phyloP scores from a whole-genome alignment of 495 filamentous ascomycete genomes.

The Hyaloscypha hepaticicola region DNA sequence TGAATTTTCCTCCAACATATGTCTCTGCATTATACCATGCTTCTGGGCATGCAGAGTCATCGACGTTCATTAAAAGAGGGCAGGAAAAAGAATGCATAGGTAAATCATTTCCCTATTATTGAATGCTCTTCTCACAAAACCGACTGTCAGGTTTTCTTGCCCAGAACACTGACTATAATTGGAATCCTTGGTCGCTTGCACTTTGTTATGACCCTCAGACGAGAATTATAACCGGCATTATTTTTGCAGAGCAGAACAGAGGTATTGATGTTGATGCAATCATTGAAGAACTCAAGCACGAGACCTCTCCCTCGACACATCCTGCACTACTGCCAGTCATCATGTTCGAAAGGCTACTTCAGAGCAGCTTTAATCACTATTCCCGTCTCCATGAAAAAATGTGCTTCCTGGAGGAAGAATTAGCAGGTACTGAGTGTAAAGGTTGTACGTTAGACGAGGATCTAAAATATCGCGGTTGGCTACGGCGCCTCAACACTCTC shows the following conservation, averaged over 20 bases:
- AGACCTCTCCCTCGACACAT: slow-evolving; percentile 4
- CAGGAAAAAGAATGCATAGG: slow-evolving; percentile 1
- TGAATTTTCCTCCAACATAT: not conserved
- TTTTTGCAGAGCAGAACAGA: not conserved
- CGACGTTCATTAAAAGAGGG: not conserved
- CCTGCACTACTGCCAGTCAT: slow-evolving; percentile 1
- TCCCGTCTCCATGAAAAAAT: not conserved
- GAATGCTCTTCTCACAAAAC: not conserved
- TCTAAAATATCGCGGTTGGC: not conserved
- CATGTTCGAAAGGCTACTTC: slow-evolving; percentile 7
- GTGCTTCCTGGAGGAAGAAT: not conserved
- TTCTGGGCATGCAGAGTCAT: not conserved
- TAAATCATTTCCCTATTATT: not conserved
- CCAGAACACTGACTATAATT: slow-evolving; percentile 12
- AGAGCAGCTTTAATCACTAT: slow-evolving; percentile 4
- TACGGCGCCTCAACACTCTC: not conserved
- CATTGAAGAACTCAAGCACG: slow-evolving; percentile 6
- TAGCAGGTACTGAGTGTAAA: not conserved
- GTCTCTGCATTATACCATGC: slow-evolving; percentile 2
- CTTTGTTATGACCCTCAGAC: slow-evolving; percentile 7
- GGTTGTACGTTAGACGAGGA: not conserved
- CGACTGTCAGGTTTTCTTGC: not conserved
- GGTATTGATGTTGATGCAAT: slow-evolving; percentile 4
- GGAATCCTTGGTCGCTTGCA: slow-evolving; percentile 9
- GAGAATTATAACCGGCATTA: not conserved